Evolutionary conservation across 345 rosid species (phyloP).

Genomic region (Camelina sativa): DNA sequence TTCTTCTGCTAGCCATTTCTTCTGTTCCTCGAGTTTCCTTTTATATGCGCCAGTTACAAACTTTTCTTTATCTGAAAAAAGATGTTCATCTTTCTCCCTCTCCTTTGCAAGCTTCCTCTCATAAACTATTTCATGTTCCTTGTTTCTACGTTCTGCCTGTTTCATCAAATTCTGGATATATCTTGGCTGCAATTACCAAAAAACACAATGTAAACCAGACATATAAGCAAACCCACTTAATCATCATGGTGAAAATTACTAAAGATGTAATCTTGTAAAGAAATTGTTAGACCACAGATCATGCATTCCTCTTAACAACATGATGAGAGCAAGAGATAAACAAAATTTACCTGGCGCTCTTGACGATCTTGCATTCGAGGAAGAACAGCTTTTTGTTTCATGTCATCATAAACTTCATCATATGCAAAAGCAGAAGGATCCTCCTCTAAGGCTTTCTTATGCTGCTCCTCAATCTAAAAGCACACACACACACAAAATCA

Average conservation of each 20-base stretch:
- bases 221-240: slow-evolving; percentile 23
- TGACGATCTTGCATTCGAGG: slow-evolving; percentile 62
- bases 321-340: not conserved
- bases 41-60: slow-evolving; percentile 78
- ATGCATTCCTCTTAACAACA: no score
- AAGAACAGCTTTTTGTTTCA: slow-evolving; percentile 63
- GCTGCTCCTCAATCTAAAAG: slow-evolving; percentile 80
- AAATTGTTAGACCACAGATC: not conserved
- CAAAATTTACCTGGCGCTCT: slow-evolving; percentile 65
- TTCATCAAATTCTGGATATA: slow-evolving; percentile 67
- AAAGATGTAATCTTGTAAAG: not conserved
- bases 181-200: slow-evolving; percentile 59
- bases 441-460: slow-evolving; percentile 81
- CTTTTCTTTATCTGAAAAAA: slow-evolving; percentile 85
- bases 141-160: slow-evolving; percentile 72
- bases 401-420: slow-evolving; percentile 82
- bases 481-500: not conserved
- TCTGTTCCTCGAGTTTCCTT: slow-evolving; percentile 86
- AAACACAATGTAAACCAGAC: not conserved
- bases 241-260: not conserved
- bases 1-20: slow-evolving; percentile 78
- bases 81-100: slow-evolving; percentile 82
- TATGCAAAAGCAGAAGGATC: slow-evolving; percentile 84
- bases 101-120: slow-evolving; percentile 88
- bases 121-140: slow-evolving; percentile 75